Evolutionary conservation across 2,329 filamentous ascomycete species (phyloP), one percentile per base, ranked within the genome.

Genomic region (Neodidymelliopsis sp.): DNA sequence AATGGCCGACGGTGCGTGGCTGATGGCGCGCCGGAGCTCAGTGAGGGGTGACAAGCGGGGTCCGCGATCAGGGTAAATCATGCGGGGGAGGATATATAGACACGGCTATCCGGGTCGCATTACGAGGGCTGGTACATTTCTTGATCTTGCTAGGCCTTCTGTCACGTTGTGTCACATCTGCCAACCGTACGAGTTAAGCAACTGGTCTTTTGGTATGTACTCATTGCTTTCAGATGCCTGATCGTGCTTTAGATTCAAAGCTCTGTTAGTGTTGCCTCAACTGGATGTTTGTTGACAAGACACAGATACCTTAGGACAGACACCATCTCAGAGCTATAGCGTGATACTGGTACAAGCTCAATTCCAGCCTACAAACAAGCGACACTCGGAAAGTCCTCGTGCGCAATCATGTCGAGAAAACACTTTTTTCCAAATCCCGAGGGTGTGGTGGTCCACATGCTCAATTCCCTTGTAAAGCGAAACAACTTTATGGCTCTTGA

Each of bases 401-500:
- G n/a, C 7, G 31, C 30, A 33, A 47, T 18, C 8, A 82, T 82
- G 79, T 80, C 78, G 24, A 74, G 76, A 19, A 82, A 81, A 67
- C 79, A 82, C 62, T 82, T 81, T 67, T 82, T 82, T 53, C 72
- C 76, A 23, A 74, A 73, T 40, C 78, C 78, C 13, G 74, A 77
- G 51, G 78, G 78, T 47, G 74, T 82, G 12, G 79, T 82, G 1
- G 67, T 77, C n/a, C 73, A 76, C 39, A 76, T 76, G 30, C 73
- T 81, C 16, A 74, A 75, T 33, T 77, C 76, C 4, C 67, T 82
- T 15, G 74, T 78, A 22, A 65, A 74, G 2, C 69, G 77, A 6
- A 80, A 81, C 48, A 54, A 57, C 3, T 66, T 72, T 54, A 69
- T 74, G 60, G 71, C 66, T 7, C 74, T 81, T 45, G 76, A 81